phyloP scores from a whole-genome alignment of 1,284 basidiomycete genomes.

The Cutaneotrichosporon cavernicola region DNA sequence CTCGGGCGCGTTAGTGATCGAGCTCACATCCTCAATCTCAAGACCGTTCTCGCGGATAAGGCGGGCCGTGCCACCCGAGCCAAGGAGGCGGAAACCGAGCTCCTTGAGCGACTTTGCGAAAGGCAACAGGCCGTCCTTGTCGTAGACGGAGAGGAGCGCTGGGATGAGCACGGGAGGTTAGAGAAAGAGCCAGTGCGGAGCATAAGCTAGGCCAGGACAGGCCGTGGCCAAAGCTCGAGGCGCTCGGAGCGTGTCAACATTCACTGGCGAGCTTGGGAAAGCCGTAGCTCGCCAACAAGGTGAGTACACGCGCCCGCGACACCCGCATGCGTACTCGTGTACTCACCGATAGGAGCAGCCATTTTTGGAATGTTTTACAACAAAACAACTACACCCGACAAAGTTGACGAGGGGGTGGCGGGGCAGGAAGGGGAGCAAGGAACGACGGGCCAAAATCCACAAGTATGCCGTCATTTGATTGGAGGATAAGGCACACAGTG shows the following conservation, averaged over 20 bases:
- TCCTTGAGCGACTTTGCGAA: slow-evolving; percentile 79
- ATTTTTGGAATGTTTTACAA: slow-evolving; percentile 1
- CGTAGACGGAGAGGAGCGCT: slow-evolving; percentile 94
- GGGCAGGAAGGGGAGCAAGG: too few species aligned
- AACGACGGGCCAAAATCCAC: too few species aligned
- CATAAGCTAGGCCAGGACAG: too few species aligned
- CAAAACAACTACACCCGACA: not conserved
- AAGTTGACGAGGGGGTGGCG: not conserved
- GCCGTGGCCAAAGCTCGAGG: too few species aligned
- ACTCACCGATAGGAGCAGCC: slow-evolving; percentile 24
- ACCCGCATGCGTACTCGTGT: not conserved
- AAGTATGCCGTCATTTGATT: too few species aligned
- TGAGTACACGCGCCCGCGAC: too few species aligned
- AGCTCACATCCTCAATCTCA: slow-evolving; percentile 94
- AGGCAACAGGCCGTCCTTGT: slow-evolving; percentile 88
- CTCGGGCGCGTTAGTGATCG: slow-evolving; percentile 98
- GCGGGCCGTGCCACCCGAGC: slow-evolving; percentile 96
- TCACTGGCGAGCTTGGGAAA: too few species aligned
- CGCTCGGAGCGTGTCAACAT: too few species aligned
- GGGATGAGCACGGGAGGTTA: not conserved
- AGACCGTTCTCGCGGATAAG: slow-evolving; percentile 93
- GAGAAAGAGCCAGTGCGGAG: not conserved
- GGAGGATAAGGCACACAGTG: too few species aligned
- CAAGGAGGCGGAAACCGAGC: slow-evolving; percentile 83
- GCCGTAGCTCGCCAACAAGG: too few species aligned